Base-by-base conservation (phyloP, 2,329 filamentous ascomycete genomes). In the Chaetomiaceae sp. region DNA sequence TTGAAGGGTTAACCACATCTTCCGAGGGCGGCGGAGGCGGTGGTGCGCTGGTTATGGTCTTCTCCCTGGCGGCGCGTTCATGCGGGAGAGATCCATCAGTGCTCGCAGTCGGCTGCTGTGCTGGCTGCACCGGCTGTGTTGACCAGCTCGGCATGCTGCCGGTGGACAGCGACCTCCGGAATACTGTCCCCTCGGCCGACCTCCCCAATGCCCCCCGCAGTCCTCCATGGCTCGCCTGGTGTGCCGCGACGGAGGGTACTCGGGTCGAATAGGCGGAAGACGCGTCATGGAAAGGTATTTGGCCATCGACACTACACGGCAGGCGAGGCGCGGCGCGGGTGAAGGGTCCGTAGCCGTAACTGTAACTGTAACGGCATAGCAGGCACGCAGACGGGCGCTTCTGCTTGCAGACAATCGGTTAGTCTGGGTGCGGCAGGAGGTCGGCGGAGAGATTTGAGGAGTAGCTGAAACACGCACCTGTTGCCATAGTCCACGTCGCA, bases 401-500 rank as follows among this genome's bases (percentile, higher is more conserved):
- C 47, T 55, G 53, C 40, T 58, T 60, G 42, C n/a, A 15, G 10
- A 15, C 22, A 26, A 20, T 36, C 17, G 10, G 49, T 27, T 17
- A 36, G n/a, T 35, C 6, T 11, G 1, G 3, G 6, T n/a, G 34
- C 35, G n/a, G 20, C 18, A 7, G 22, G 24, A 11, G 14, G 35
- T 26, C 12, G 29, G 5, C 17, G 2, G n/a, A 34, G 15, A 11
- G n/a, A 6, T n/a, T n/a, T 10, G 12, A n/a, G n/a, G n/a, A n/a
- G n/a, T n/a, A n/a, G n/a, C n/a, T n/a, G n/a, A n/a, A n/a, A 8
- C 6, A 30, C 40, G 15, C 53, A 71, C 71, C 64, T 65, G 65
- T 57, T 65, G 65, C 58, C 63, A 66, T 56, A 62, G 50, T 52
- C 64, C 64, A 55, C 64, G 63, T 62, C 68, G 68, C 50, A 73